Percentiles rank a stretch among this genome's conserved stretches.
Conservation (phyloP, 192 early-diverging fungal species). For the Coemansia sp. region DNA sequence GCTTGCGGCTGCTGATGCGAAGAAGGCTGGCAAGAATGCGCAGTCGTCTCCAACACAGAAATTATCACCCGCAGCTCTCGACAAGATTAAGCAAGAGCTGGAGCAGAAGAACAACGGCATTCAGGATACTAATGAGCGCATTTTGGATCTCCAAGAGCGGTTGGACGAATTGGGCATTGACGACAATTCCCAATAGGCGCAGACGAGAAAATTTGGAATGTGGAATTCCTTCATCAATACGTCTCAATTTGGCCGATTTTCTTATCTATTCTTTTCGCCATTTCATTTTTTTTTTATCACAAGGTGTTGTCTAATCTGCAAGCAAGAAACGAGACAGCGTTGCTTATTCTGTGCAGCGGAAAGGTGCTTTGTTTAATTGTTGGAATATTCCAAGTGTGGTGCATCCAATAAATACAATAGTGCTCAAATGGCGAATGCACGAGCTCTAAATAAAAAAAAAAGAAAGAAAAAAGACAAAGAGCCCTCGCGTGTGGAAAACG, state of each 20-base stretch:
- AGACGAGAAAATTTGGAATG: background rate
- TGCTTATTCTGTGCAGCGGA: background rate
- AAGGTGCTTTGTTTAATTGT: background rate
- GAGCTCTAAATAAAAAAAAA: background rate
- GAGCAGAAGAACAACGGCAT: conserved; percentile 29
- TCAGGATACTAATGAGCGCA: conserved; percentile 33
- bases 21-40: conserved; percentile 11
- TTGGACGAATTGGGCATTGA: conserved; percentile 16
- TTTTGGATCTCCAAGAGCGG: conserved; percentile 30
- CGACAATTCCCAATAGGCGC: background rate
- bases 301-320: background rate
- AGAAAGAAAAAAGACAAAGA: too few relatives aligned
- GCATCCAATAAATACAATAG: background rate
- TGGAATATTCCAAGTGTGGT: background rate
- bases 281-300: background rate
- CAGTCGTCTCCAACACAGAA: conserved; percentile 6
- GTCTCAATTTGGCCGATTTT: background rate
- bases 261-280: background rate
- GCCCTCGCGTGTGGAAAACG: background rate
- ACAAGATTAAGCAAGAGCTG: conserved; percentile 22
- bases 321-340: background rate
- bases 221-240: background rate
- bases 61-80: conserved; percentile 18
- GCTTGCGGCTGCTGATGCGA: conserved; percentile 15
- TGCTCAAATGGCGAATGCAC: background rate